Conservation (phyloP, 1,284 basidiomycete genomes). For the Volvariella volvacea region DNA sequence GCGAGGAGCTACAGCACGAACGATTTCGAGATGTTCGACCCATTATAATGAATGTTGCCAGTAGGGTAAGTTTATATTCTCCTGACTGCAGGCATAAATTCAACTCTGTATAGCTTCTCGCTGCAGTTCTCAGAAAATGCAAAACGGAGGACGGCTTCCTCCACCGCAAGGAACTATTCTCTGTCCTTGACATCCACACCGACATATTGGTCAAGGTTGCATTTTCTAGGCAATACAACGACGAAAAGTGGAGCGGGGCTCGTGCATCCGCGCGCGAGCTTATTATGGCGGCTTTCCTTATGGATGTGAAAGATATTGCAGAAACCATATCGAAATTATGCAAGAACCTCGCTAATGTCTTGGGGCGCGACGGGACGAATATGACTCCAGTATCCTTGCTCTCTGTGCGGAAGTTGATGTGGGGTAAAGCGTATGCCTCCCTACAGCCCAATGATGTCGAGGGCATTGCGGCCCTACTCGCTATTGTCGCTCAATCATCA, state of each 20-base stretch:
- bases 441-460: slow-evolving; percentile 52
- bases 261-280: slow-evolving; percentile 42
- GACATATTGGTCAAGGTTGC: slow-evolving; percentile 55
- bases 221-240: slow-evolving; percentile 39
- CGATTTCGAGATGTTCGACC: slow-evolving; percentile 55
- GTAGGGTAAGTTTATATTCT: slow-evolving; percentile 44
- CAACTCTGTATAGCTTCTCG: slow-evolving; percentile 20
- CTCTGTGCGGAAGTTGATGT: slow-evolving; percentile 49
- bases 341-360: slow-evolving; percentile 26
- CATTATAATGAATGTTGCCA: slow-evolving; percentile 49
- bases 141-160: slow-evolving; percentile 21
- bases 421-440: slow-evolving; percentile 59
- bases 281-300: slow-evolving; percentile 33
- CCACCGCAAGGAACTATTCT: slow-evolving; percentile 26
- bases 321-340: slow-evolving; percentile 33
- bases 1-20: slow-evolving; percentile 74
- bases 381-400: slow-evolving; percentile 21
- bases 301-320: slow-evolving; percentile 37
- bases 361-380: slow-evolving; percentile 7
- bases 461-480: slow-evolving; percentile 51
- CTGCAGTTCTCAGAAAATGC: slow-evolving; percentile 24
- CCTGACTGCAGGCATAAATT: slow-evolving; percentile 7
- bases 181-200: slow-evolving; percentile 50
- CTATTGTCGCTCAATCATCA: slow-evolving; percentile 48
- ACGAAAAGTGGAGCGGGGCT: slow-evolving; percentile 43